Evolutionary conservation across 257 asterid species (phyloP), one percentile per base, ranked within the genome.

Genomic region (Primulina eburnea): DNA sequence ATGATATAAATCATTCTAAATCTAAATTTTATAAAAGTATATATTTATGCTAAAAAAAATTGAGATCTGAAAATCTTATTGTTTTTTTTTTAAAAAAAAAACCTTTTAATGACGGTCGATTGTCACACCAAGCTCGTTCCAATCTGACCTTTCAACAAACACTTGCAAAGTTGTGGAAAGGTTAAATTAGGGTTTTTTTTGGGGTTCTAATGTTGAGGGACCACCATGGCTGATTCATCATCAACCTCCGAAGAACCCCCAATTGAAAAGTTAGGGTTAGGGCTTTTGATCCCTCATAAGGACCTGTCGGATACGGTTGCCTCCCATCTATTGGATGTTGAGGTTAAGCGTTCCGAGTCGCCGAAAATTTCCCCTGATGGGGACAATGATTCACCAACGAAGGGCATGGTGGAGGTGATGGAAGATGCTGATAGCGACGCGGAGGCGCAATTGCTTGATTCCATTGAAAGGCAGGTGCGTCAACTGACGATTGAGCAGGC

Each of bases 201-300:
- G 35, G 50, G 38, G 26, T 53, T 76, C 76, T 57, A 62, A 82
- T 76, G 86, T 71, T 72, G 78, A 79, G 80, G 73, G 71, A 71
- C 78, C 77, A 63, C 71, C 72, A 80, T 82, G 87, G 73, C 77
- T 67, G 81, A 72, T 76, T 79, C 77, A 76, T 76, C 79, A 63
- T 74, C 82, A 76, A 70, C 83, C 64, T 63, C 71, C 68, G 70
- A 67, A 64, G 68, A 78, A 55, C 74, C 82, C 79, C 79, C 64
- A 63, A 72, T 72, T 59, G 67, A 50, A 34, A 59, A 79, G 32
- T 65, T 63, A 60, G 82, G 81, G 65, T 38, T 74, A 63, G 82
- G 78, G 70, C 69, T 60, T 71, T 58, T 77, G 75, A 16, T 72
- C 76, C 40, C 68, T 21, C 70, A 67, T 40, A 21, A 57, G 16